Evolutionary conservation across 257 asterid genomes (phyloP).

Genomic region (Mentha longifolia): DNA sequence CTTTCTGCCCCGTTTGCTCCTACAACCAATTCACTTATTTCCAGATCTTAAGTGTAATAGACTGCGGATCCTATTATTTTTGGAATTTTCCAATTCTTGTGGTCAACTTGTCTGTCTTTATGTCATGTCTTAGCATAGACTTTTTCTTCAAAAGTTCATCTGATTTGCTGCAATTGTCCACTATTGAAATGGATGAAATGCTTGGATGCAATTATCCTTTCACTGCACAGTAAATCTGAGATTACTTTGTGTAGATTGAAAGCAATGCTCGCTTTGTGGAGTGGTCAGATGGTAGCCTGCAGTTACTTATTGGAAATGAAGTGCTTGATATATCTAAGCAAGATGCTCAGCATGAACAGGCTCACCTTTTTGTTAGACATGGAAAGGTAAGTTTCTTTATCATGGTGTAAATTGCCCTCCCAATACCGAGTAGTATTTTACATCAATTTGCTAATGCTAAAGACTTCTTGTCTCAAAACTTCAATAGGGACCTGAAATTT

Average conservation of each 20-base stretch:
- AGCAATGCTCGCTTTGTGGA: slow-evolving; percentile 99
- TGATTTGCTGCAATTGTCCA: slow-evolving; percentile 12
- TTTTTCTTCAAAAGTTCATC: neutral
- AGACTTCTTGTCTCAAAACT: neutral
- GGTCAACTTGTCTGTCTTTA: neutral
- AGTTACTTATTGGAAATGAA: slow-evolving; percentile 94
- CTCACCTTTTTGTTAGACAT: slow-evolving; percentile 94
- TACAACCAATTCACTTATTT: no score
- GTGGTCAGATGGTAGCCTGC: slow-evolving; percentile 99
- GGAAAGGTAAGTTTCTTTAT: slow-evolving; percentile 61
- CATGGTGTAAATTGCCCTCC: neutral
- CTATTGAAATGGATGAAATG: neutral
- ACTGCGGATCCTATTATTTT: neutral
- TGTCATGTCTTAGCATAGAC: neutral
- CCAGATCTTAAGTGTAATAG: neutral
- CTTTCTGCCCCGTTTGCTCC: neutral
- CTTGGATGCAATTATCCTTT: neutral
- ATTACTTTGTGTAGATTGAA: slow-evolving; percentile 60
- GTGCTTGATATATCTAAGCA: slow-evolving; percentile 95
- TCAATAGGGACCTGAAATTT: slow-evolving; percentile 17
- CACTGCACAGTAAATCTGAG: slow-evolving; percentile 3
- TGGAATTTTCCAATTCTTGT: neutral
- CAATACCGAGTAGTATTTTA: no score
- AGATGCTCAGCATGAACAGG: slow-evolving; percentile 92
- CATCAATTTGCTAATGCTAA: neutral